A percentile compares a stretch with the other conserved stretches of the same genome.
These are phyloP conservation scores for Zygosaccharomyces kombuchaensis DNA, from an alignment of 805 yeast genomes.

Conservation along the genomic window DNA sequence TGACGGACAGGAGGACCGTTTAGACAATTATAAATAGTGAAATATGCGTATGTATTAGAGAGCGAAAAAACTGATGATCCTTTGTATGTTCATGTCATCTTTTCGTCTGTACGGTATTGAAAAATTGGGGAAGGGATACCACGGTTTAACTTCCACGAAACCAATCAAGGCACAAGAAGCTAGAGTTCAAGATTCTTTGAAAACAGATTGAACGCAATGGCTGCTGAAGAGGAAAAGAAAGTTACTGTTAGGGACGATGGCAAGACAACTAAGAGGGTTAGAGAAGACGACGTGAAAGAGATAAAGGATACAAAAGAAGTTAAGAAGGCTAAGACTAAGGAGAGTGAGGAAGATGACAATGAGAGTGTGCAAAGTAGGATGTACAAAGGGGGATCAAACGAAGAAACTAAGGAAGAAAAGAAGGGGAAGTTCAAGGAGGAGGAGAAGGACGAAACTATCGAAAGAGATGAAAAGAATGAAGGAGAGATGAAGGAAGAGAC, in stretches of 20 bases:
- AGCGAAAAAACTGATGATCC: conserved; percentile 1
- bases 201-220: neutral
- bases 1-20: conserved; percentile 80
- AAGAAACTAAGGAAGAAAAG: neutral
- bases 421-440: conserved; percentile 12
- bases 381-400: conserved; percentile 1
- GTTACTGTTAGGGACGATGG: conserved; percentile 3
- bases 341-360: neutral
- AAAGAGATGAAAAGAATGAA: conserved; percentile 12
- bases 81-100: neutral
- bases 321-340: neutral
- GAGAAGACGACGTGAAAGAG: conserved; percentile 10
- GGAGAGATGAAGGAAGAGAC: conserved; percentile 9
- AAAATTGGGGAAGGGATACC: neutral
- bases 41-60: conserved; percentile 1
- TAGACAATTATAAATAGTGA: conserved; percentile 28
- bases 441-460: conserved; percentile 20
- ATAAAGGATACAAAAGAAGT: conserved; percentile 5
- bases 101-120: neutral
- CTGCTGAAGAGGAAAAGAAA: conserved; percentile 20
- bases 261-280: conserved; percentile 2
- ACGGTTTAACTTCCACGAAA: neutral
- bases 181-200: neutral
- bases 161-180: neutral
- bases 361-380: neutral